These are phyloP conservation scores for Sporobolus alterniflorus DNA, from an alignment of 202 grass and related monocot species.

Conservation along the genomic window DNA sequence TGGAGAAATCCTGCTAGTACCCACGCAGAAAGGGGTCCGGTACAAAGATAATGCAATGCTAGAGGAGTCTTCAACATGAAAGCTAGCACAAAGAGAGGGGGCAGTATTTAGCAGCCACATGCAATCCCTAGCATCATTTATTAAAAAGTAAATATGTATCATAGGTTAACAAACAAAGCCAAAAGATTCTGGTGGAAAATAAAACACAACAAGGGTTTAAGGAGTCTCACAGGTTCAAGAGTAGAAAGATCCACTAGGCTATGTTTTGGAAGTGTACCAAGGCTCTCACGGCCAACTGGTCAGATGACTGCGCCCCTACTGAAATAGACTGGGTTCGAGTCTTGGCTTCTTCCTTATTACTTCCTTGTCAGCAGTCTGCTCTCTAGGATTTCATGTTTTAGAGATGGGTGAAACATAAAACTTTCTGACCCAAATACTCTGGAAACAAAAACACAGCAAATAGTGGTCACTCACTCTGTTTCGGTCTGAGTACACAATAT, in stretches of 20 bases:
- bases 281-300: no score
- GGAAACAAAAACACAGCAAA: conserved; percentile 50
- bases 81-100: no score
- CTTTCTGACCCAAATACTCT: conserved; percentile 89
- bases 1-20: not conserved
- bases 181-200: not conserved
- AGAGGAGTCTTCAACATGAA: no score
- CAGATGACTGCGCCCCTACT: no score
- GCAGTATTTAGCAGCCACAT: not conserved
- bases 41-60: no score
- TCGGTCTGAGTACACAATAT: conserved; percentile 18
- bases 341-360: no score
- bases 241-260: conserved; percentile 48
- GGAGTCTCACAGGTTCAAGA: conserved; percentile 58
- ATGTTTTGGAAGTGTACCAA: no score
- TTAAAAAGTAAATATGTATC: not conserved
- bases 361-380: no score
- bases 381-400: conserved; percentile 21
- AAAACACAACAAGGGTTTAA: not conserved
- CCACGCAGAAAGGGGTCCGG: no score
- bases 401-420: conserved; percentile 57
- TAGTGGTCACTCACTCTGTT: conserved; percentile 26
- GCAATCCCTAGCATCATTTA: not conserved
- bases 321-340: no score
- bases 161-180: not conserved